Percentiles rank a stretch among this genome's conserved stretches.
phyloP scores from a whole-genome alignment of 495 filamentous ascomycete species.

The Sordaria brevicollis region DNA sequence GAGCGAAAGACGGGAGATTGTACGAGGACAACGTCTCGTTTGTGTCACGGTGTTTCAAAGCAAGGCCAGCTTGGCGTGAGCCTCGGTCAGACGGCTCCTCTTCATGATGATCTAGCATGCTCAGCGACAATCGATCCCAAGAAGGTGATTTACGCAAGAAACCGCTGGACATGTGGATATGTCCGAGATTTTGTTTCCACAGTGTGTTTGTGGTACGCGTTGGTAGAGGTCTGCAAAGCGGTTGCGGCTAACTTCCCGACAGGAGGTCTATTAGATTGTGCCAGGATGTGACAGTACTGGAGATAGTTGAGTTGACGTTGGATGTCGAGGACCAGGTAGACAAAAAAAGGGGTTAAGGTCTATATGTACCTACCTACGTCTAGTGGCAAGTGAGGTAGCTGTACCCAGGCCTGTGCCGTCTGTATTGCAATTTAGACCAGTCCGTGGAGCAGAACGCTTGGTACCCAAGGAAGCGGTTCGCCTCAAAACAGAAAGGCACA shows the following conservation, averaged over 20 bases:
- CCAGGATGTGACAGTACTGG: neutral
- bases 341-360: neutral
- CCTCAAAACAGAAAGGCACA: neutral
- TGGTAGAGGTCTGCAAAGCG: neutral
- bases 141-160: neutral
- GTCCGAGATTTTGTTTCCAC: neutral
- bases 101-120: conserved; percentile 7
- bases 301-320: neutral
- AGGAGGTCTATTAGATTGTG: neutral
- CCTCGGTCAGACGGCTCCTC: conserved; percentile 6
- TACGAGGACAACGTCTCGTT: conserved; percentile 2
- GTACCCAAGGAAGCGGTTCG: neutral
- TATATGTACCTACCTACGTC: neutral
- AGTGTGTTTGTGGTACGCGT: neutral
- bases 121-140: neutral
- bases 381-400: neutral
- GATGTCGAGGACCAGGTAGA: neutral
- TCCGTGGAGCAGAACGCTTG: neutral
- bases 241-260: conserved; percentile 3
- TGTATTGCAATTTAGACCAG: neutral
- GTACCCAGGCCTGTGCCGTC: neutral
- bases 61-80: neutral
- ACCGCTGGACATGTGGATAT: neutral
- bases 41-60: conserved; percentile 2
- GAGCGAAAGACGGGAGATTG: conserved; percentile 1